Percentiles rank a stretch among this genome's conserved stretches.
Evolutionary conservation across 163 green algal genomes (phyloP).

Genomic region (Coccomyxa subellipsoidea): DNA sequence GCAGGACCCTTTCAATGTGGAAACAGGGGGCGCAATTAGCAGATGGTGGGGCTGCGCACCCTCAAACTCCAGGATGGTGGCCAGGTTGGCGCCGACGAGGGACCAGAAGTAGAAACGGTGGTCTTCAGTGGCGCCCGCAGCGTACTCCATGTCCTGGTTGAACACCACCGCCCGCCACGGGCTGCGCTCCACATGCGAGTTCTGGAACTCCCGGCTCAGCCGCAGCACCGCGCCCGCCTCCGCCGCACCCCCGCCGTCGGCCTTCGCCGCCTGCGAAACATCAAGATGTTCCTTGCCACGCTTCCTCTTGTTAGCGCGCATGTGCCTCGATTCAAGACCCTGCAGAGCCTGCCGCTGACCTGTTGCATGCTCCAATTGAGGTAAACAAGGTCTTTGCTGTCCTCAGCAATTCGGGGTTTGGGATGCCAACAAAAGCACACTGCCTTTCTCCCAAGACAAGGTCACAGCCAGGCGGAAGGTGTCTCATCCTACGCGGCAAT

Average conservation of each 20-base stretch:
- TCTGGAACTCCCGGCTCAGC: neutral
- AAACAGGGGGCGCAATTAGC: neutral
- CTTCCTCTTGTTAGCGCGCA: too few species aligned
- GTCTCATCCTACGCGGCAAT: too few species aligned
- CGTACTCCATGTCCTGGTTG: neutral
- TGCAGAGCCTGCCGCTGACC: too few species aligned
- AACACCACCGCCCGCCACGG: neutral
- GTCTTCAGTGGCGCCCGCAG: constrained; percentile 6
- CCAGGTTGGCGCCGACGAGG: constrained; percentile 47
- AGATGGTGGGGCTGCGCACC: neutral
- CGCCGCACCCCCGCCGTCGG: neutral
- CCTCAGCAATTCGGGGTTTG: too few species aligned
- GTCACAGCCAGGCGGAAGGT: too few species aligned
- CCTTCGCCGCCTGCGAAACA: neutral
- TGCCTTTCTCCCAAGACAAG: too few species aligned
- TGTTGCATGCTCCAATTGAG: too few species aligned
- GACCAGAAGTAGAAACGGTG: constrained; percentile 76
- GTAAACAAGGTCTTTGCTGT: too few species aligned
- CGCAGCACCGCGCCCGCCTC: neutral
- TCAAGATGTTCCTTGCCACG: too few species aligned
- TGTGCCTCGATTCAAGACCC: too few species aligned
- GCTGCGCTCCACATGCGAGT: neutral
- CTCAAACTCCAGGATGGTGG: constrained; percentile 57
- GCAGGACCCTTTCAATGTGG: neutral
- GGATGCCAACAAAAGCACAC: too few species aligned